Base-by-base conservation (phyloP, 2,329 filamentous ascomycete species). In the Peltaster fructicola region DNA sequence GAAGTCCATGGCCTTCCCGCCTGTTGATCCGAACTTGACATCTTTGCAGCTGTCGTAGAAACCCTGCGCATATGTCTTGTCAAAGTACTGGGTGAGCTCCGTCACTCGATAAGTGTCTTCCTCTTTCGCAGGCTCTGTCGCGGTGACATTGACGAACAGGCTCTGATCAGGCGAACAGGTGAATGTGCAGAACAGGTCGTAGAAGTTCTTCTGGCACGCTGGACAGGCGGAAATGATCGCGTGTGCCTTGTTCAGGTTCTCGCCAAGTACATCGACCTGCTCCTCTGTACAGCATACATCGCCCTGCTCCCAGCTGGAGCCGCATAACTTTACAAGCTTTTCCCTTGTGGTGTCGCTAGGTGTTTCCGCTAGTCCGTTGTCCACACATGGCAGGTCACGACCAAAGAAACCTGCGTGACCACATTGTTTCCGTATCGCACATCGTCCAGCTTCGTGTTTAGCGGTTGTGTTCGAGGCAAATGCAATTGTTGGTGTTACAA, bases 1-100 rank as follows among this genome's bases (percentile, higher is more conserved):
- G 40, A 98, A 73, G 40, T 85, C 76, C 67, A 98, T 98, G 9
- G 85, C 88, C 43, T 76, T 82, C 32, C 79, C 76, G 45, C 92
- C 92, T 20, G 85, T 84, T 5, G 84, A 77, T 17, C 88, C 88
- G 43, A 95, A 93, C 48, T 98, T 98, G 53, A 98, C 85, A 50
- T 98, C 82, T 54, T 95, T 95, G 60, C 88, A 98, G 54, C 88
- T 98, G 52, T 92, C 67, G 49, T 84, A 98, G 56, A 98, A 90
- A 2, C 78, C 82, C 6, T 68, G 63, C 20, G 81, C 84, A 48
- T 90, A 95, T 26, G 76, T 63, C 29, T 82, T 63, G 2, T 81
- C 80, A 39, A 93, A 71, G 5, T 95, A 58, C 44, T 93, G 85
- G 45, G 93, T 84, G 12, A 98, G 56, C 54, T 93, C 81, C 1